Conservation (phyloP, 768 basidiomycete genomes). For the Auriscalpium microsporum region DNA sequence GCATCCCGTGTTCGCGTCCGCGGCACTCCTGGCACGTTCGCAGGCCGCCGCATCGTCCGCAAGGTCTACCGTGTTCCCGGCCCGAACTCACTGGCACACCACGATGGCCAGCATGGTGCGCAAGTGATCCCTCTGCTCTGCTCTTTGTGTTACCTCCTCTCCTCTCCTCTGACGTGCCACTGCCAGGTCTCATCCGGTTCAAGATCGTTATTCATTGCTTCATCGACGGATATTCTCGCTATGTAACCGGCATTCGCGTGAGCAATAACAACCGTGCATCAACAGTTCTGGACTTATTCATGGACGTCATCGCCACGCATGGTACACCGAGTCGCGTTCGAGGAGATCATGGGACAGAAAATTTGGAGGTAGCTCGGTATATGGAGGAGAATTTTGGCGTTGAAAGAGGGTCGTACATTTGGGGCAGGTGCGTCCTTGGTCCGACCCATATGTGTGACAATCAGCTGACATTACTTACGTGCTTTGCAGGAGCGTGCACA, state of each 20-base stretch:
- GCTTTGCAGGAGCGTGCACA: conserved; percentile 16
- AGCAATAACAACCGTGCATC: conserved; percentile 22
- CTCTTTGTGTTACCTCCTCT: background rate
- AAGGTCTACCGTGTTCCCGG: conserved; percentile 16
- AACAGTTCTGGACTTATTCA: conserved; percentile 3
- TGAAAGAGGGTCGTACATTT: conserved; percentile 20
- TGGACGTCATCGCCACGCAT: too few species aligned
- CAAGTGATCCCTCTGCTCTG: background rate
- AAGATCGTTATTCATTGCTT: conserved; percentile 24
- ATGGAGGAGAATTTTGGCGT: conserved; percentile 17
- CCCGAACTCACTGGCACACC: conserved; percentile 19
- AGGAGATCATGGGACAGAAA: conserved; percentile 24
- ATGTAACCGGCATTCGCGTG: conserved; percentile 17
- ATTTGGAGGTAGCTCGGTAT: conserved; percentile 17
- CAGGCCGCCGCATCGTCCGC: conserved; percentile 2
- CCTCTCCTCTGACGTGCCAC: background rate
- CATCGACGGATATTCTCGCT: conserved; percentile 21
- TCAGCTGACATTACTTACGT: background rate
- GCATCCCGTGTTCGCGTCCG: conserved; percentile 4
- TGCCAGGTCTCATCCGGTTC: conserved; percentile 18
- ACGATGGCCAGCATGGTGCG: conserved; percentile 23
- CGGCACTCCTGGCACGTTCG: conserved; percentile 9
- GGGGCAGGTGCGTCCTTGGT: conserved; percentile 13
- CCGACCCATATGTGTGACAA: background rate
- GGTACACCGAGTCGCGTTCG: conserved; percentile 15